Conservation (phyloP, 106 monocot genomes). For the Dendrobium chrysotoxum region DNA sequence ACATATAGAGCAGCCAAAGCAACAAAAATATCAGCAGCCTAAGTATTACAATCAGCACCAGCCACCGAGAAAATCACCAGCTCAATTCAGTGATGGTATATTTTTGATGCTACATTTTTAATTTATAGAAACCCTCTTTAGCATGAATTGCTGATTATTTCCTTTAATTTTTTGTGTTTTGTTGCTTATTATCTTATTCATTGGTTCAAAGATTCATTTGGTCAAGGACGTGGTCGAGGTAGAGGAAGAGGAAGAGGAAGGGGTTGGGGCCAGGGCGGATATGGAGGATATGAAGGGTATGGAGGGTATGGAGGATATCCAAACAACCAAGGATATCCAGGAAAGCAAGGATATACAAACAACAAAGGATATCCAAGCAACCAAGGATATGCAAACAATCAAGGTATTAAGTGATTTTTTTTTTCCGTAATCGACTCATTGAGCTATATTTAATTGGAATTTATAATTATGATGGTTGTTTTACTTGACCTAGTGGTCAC, state of each 20-base stretch:
- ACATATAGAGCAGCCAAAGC: constrained; percentile 37
- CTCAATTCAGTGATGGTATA: constrained; percentile 29
- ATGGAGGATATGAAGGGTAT: constrained; percentile 29
- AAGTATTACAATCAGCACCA: constrained; percentile 21
- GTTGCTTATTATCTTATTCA: not conserved
- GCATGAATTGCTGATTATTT: not conserved
- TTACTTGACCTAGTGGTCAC: too few relatives aligned
- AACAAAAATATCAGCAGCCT: constrained; percentile 27
- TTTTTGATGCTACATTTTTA: not conserved
- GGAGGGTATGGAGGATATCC: constrained; percentile 26
- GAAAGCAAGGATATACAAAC: constrained; percentile 5
- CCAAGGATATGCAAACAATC: not conserved
- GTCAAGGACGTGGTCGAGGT: constrained; percentile 59
- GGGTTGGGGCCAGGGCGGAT: constrained; percentile 27
- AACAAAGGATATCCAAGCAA: not conserved
- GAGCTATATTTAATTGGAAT: not conserved
- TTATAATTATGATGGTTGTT: not conserved
- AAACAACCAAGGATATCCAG: constrained; percentile 26
- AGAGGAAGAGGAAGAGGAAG: constrained; percentile 55
- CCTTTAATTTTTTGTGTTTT: constrained; percentile 6
- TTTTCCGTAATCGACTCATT: not conserved
- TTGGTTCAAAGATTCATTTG: constrained; percentile 52
- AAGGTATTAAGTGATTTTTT: not conserved
- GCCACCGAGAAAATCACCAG: constrained; percentile 24
- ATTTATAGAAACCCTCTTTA: not conserved